Percentiles rank a stretch among this genome's conserved stretches.
Conservation (phyloP, 106 monocot genomes). For the Dendrobium chrysotoxum region DNA sequence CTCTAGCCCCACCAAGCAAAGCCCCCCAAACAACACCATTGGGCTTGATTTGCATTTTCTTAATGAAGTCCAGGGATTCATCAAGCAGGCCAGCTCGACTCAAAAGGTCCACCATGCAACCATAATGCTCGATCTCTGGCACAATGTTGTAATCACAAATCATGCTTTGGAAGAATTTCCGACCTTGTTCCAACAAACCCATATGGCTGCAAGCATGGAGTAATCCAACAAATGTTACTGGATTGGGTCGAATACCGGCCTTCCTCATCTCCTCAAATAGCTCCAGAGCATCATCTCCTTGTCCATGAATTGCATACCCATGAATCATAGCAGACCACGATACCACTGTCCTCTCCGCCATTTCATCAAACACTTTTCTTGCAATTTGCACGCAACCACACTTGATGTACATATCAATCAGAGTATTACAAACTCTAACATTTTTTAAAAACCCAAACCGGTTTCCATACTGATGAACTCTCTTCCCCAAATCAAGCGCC, state of each 20-base stretch:
- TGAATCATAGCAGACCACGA: conserved; percentile 64
- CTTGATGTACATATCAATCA: conserved; percentile 77
- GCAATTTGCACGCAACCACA: conserved; percentile 48
- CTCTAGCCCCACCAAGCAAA: conserved; percentile 53
- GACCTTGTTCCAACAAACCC: conserved; percentile 51
- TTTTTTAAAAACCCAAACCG: conserved; percentile 32
- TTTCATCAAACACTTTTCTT: conserved; percentile 31
- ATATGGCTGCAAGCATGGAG: conserved; percentile 74
- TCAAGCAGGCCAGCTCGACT: conserved; percentile 50
- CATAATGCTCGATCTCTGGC: conserved; percentile 68
- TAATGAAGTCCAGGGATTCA: conserved; percentile 51
- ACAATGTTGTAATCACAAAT: conserved; percentile 26
- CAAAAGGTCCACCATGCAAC: conserved; percentile 74
- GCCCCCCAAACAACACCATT: conserved; percentile 67
- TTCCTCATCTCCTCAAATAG: conserved; percentile 43
- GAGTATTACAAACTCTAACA: conserved; percentile 32
- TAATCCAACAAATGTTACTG: conserved; percentile 55
- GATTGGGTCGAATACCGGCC: conserved; percentile 35
- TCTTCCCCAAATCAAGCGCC: conserved; percentile 34
- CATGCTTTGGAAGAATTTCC: conserved; percentile 37
- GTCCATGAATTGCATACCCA: conserved; percentile 49
- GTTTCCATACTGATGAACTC: conserved; percentile 29
- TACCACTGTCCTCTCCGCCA: conserved; percentile 32
- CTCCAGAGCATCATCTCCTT: conserved; percentile 40
- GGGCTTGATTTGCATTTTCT: conserved; percentile 45